These are phyloP conservation scores for Blastobotrys malaysiensis DNA, from an alignment of 1,139 yeast genomes.

Conservation along the genomic window DNA sequence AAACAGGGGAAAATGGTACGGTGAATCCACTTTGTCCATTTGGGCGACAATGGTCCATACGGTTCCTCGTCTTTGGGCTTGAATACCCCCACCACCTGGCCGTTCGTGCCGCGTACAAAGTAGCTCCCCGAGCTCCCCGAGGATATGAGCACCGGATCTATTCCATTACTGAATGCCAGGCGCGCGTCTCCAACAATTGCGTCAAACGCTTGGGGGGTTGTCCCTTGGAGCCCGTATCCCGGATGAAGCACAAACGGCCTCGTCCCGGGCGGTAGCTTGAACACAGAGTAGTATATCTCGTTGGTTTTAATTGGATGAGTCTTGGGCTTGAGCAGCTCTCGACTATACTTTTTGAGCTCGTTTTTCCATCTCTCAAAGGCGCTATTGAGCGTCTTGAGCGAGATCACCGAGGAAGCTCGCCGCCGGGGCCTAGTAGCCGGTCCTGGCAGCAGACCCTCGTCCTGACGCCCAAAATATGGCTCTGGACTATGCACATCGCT, in stretches of 20 bases:
- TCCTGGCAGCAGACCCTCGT: background rate
- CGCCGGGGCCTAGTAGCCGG: constrained; percentile 3
- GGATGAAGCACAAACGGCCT: constrained; percentile 12
- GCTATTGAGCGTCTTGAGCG: constrained; percentile 9
- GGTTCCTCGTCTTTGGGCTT: constrained; percentile 83
- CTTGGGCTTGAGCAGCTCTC: background rate
- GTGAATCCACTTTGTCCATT: constrained; percentile 79
- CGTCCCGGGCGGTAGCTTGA: constrained; percentile 29
- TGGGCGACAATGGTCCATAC: constrained; percentile 71
- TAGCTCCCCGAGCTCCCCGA: constrained; percentile 73
- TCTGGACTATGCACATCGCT: constrained; percentile 1
- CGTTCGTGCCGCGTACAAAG: constrained; percentile 43
- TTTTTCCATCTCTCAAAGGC: constrained; percentile 6
- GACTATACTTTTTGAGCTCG: constrained; percentile 7
- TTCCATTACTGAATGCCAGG: constrained; percentile 40
- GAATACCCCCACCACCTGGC: constrained; percentile 51
- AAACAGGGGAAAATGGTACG: constrained; percentile 71
- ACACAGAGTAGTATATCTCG: constrained; percentile 48
- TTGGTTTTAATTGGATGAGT: background rate
- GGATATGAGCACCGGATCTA: constrained; percentile 49
- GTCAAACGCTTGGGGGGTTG: background rate
- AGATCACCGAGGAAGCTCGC: constrained; percentile 11
- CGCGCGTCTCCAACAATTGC: constrained; percentile 38
- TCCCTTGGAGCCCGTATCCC: background rate
- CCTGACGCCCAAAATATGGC: background rate